phyloP scores from a whole-genome alignment of 2,329 filamentous ascomycete genomes.

The Botryotinia narcissicola region DNA sequence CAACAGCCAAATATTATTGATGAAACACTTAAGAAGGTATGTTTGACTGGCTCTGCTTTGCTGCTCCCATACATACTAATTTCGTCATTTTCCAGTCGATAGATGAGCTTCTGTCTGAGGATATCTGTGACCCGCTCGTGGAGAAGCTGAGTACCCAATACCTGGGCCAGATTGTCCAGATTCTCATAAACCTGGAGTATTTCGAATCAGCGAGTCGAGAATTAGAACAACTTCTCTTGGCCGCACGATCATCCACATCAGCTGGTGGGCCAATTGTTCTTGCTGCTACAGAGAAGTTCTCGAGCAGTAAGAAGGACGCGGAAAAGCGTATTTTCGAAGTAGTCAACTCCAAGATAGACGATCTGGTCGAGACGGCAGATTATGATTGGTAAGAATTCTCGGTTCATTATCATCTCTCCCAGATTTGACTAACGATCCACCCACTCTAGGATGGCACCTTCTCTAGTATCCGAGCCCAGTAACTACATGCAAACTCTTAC shows the following conservation, averaged over 20 bases:
- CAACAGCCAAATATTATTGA: conserved; percentile 88
- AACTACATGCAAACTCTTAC: conserved; percentile 96
- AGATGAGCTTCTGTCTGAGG: conserved; percentile 90
- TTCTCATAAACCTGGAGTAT: conserved; percentile 94
- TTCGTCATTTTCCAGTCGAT: conserved; percentile 58
- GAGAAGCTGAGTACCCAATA: conserved; percentile 90
- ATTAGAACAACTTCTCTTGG: conserved; percentile 80
- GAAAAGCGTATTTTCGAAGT: conserved; percentile 98
- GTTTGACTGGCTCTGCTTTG: conserved; percentile 21
- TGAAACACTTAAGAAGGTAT: conserved; percentile 76
- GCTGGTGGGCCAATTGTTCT: conserved; percentile 78
- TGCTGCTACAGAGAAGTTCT: conserved; percentile 81
- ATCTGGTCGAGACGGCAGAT: conserved; percentile 93
- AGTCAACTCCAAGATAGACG: conserved; percentile 97
- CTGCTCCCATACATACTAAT: not conserved
- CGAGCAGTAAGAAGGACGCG: conserved; percentile 87
- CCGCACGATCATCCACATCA: conserved; percentile 77
- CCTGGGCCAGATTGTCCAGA: conserved; percentile 95
- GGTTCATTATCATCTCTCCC: not conserved
- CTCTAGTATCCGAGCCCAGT: conserved; percentile 68
- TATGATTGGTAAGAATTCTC: conserved; percentile 76
- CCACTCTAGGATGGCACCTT: conserved; percentile 52
- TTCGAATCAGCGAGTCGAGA: conserved; percentile 93
- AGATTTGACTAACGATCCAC: conserved; percentile 20
- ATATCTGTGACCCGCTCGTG: conserved; percentile 87